Evolutionary conservation across 345 rosid genomes (phyloP).

Genomic region (Geranium rotundifolium): DNA sequence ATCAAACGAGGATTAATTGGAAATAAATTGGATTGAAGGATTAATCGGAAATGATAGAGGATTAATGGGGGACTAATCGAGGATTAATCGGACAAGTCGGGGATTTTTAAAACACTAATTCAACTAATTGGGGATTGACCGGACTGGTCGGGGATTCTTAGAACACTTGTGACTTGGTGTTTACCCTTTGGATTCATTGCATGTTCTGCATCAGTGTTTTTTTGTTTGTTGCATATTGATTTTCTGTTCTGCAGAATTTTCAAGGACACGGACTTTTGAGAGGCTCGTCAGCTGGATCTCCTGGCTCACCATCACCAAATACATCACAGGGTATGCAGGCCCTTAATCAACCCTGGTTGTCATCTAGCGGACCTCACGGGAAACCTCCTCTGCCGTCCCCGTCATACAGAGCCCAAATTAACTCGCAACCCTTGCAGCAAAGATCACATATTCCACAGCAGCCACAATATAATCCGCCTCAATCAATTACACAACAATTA

Average conservation of each 20-base stretch:
- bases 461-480: conserved; percentile 25
- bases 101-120: too few species aligned
- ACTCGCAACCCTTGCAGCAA: conserved; percentile 57
- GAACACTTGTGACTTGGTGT: too few species aligned
- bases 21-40: too few species aligned
- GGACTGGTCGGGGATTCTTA: too few species aligned
- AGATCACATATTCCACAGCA: conserved; percentile 61
- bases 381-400: conserved; percentile 77
- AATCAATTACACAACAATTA: conserved; percentile 37
- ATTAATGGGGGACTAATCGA: too few species aligned
- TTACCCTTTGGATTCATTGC: neutral
- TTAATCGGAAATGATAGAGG: too few species aligned
- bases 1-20: too few species aligned
- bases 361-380: conserved; percentile 66
- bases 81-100: too few species aligned
- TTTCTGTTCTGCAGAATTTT: conserved; percentile 38
- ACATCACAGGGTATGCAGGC: conserved; percentile 46
- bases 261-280: conserved; percentile 66
- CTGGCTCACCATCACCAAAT: conserved; percentile 44
- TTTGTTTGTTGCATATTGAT: neutral
- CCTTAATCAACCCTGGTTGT: conserved; percentile 70
- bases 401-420: conserved; percentile 56
- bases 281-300: conserved; percentile 37
- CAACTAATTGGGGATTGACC: too few species aligned
- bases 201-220: neutral